Evolutionary conservation across 1,284 basidiomycete genomes (phyloP), one percentile per base, ranked within the genome.

Genomic region (Ustilago loliicola): DNA sequence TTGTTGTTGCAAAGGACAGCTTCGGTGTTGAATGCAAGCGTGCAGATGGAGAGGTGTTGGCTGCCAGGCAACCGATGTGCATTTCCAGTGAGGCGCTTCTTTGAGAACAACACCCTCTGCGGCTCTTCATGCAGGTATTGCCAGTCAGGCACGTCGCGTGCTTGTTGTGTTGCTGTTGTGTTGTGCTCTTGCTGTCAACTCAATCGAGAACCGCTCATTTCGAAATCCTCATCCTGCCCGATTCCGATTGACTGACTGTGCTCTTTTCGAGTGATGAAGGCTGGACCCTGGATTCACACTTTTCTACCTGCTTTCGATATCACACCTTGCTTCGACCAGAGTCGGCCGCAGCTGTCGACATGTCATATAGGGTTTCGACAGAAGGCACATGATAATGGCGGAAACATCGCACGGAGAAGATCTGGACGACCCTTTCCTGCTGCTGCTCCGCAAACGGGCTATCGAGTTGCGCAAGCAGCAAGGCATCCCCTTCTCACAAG

Each of bases 391-490:
- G 10, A 30, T 36, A 13, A 34, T 36, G 23, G 27, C 32, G 17
- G 25, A 19, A 45, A 4, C 42, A 67, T 53, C 48, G 29, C 13
- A 32, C 15, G 32, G n/a, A 0, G 13, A 2, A 29, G 53, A n/a
- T 34, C 38, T 25, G 63, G 65, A 67, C 38, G 75, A 77, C 36
- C 70, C 75, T 0, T 77, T 70, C 64, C 30, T 73, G 19, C 50
- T 66, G 48, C 67, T 73, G 17, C 70, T 77, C 17, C 62, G 75
- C 17, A 53, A 54, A 23, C 53, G 71, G 11, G 66, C 70, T 8
- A 51, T 77, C 17, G 56, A 54, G 13, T 36, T 50, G 3, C 66
- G 75, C 38, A 51, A 61, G 54, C 54, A 51, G 40, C 56, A 58
- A 40, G 63, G 56, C 13, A 66, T 77, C 45, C 75, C 75, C 23